A percentile compares a stretch with the other conserved stretches of the same genome.
Conservation (phyloP, 805 yeast genomes). For the Blastobotrys americana region DNA sequence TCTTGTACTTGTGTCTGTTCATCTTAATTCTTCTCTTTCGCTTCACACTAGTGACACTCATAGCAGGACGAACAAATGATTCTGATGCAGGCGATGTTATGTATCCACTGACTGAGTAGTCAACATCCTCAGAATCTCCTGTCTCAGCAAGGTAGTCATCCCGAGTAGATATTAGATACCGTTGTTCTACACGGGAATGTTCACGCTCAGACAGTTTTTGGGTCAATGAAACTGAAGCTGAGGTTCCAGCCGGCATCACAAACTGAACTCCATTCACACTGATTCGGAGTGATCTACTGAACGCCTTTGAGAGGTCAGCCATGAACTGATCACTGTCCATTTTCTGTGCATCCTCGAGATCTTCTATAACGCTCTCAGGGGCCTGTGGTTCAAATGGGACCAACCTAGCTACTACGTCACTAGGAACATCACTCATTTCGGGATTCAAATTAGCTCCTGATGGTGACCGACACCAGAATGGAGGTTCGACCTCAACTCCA, state of each 20-base stretch:
- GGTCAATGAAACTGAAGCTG: neutral
- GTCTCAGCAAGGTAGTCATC: neutral
- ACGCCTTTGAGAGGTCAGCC: slow-evolving; percentile 1
- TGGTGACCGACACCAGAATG: slow-evolving; percentile 36
- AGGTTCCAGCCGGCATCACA: neutral
- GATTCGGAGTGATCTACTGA: neutral
- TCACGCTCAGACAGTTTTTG: neutral
- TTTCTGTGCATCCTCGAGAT: neutral
- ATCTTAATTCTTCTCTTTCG: slow-evolving; percentile 77
- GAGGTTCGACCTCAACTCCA: slow-evolving; percentile 5
- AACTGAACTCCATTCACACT: slow-evolving; percentile 2
- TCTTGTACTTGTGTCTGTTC: slow-evolving; percentile 95
- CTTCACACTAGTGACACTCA: slow-evolving; percentile 31
- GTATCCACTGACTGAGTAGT: too few species aligned
- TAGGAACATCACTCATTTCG: slow-evolving; percentile 33
- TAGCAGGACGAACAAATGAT: slow-evolving; percentile 5
- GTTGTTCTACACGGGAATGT: neutral
- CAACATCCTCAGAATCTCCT: too few species aligned
- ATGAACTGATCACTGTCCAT: neutral
- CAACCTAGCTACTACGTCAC: slow-evolving; percentile 30
- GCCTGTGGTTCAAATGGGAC: slow-evolving; percentile 29
- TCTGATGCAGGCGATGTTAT: slow-evolving; percentile 4
- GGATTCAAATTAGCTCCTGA: slow-evolving; percentile 33
- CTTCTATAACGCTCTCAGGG: neutral
- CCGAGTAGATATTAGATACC: slow-evolving; percentile 1